Conservation (phyloP, 148 eudicot genomes). For the Chenopodium berlandieri region DNA sequence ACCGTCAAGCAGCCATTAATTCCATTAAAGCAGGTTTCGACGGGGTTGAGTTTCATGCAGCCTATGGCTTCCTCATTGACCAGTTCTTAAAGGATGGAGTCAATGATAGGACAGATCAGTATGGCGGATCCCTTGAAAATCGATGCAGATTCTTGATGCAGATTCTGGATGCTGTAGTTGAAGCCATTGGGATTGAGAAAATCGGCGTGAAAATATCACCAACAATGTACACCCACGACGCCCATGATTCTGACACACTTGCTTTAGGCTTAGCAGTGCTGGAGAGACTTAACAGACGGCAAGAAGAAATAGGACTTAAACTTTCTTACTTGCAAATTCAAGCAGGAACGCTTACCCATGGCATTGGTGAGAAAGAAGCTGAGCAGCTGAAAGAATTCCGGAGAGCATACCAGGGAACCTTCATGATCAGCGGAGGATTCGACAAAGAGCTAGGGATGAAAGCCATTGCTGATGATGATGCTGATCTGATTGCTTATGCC, state of each 20-base stretch:
- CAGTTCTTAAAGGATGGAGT: constrained; percentile 84
- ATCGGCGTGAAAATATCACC: constrained; percentile 72
- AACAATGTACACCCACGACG: constrained; percentile 63
- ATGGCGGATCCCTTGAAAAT: constrained; percentile 73
- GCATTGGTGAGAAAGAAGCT: constrained; percentile 50
- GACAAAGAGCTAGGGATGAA: constrained; percentile 53
- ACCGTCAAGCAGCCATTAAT: constrained; percentile 76
- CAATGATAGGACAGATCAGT: constrained; percentile 68
- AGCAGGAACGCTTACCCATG: constrained; percentile 54
- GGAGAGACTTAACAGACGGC: constrained; percentile 53
- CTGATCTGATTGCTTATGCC: constrained; percentile 76
- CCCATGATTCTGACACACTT: constrained; percentile 70
- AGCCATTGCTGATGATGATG: constrained; percentile 64
- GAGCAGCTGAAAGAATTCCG: constrained; percentile 45
- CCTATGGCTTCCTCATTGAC: constrained; percentile 82
- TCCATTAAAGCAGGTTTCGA: constrained; percentile 93
- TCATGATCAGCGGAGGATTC: constrained; percentile 68
- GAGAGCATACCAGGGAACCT: constrained; percentile 59
- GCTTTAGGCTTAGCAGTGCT: constrained; percentile 69
- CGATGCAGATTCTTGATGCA: constrained; percentile 65
- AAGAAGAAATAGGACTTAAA: constrained; percentile 34
- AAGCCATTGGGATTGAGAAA: constrained; percentile 56
- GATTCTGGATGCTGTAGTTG: constrained; percentile 46
- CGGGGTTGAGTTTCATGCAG: constrained; percentile 80
- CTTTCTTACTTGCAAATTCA: constrained; percentile 67